phyloP scores from a whole-genome alignment of 768 basidiomycete genomes.

The Amanita polypyramis region DNA sequence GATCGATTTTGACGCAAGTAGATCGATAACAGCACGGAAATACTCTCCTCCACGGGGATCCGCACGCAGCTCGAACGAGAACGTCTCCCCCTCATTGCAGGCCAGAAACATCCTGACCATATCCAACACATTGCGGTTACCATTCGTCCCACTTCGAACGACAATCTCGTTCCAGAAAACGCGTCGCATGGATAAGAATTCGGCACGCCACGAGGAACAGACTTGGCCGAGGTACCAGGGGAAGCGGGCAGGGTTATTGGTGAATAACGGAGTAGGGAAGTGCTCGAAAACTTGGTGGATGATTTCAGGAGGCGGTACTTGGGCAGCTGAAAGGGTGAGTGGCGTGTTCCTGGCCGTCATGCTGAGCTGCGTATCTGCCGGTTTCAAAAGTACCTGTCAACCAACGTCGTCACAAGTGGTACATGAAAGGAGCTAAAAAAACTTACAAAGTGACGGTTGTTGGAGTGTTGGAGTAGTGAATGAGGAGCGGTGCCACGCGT shows the following conservation, averaged over 20 bases:
- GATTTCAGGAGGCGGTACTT: background rate
- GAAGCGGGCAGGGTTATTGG: background rate
- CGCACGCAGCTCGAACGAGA: conserved; percentile 1
- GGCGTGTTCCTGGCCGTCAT: no score
- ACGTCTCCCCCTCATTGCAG: background rate
- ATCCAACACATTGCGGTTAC: background rate
- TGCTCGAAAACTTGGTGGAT: conserved; percentile 15
- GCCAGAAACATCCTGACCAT: background rate
- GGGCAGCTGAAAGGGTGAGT: background rate
- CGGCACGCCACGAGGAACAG: conserved; percentile 3
- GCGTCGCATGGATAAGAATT: background rate
- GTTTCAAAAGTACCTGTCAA: no score
- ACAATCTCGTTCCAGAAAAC: background rate
- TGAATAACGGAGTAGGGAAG: background rate
- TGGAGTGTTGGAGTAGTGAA: no score
- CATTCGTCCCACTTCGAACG: background rate
- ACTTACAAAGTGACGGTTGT: no score
- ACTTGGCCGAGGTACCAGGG: conserved; percentile 5
- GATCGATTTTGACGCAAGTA: background rate
- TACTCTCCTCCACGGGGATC: no score
- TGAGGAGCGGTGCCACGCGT: no score
- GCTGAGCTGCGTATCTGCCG: no score
- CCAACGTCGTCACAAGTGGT: no score
- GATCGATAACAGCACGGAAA: background rate
- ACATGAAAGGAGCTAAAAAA: no score